These are phyloP conservation scores for Phytophthora sansomeana DNA, from an alignment of 352 stramenopile species.

Conservation along the genomic window DNA sequence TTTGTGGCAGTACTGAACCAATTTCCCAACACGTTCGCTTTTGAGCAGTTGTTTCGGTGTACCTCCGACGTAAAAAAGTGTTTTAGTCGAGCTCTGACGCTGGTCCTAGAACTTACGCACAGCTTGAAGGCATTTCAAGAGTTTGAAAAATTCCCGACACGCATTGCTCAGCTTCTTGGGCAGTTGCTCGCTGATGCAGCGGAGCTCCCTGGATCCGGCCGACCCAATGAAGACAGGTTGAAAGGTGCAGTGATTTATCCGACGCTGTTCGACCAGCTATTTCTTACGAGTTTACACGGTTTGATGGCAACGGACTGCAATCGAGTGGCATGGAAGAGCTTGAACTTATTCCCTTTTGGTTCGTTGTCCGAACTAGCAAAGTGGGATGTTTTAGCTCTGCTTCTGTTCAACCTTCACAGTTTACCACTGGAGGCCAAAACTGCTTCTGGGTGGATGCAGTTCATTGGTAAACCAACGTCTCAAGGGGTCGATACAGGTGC, in stretches of 20 bases:
- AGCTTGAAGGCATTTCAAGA: constrained; percentile 77
- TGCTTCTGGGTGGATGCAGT: constrained; percentile 66
- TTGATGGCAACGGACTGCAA: constrained; percentile 79
- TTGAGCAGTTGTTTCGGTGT: constrained; percentile 79
- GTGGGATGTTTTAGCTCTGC: constrained; percentile 81
- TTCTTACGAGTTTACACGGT: constrained; percentile 81
- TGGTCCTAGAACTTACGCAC: constrained; percentile 82
- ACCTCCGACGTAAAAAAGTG: constrained; percentile 79
- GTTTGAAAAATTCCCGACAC: constrained; percentile 81
- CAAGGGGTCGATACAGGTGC: constrained; percentile 37
- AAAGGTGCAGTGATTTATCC: constrained; percentile 67
- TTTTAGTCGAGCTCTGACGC: constrained; percentile 76
- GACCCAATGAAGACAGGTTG: constrained; percentile 1
- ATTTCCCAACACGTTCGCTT: constrained; percentile 85
- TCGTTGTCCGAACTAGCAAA: constrained; percentile 78
- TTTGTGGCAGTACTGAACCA: constrained; percentile 88
- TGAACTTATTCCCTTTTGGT: constrained; percentile 73
- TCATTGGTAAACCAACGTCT: constrained; percentile 58
- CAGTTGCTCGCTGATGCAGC: constrained; percentile 72
- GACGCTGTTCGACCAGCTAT: constrained; percentile 87
- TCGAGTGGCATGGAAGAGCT: constrained; percentile 79
- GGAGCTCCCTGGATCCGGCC: constrained; percentile 51
- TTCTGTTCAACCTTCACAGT: constrained; percentile 79
- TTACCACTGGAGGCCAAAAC: constrained; percentile 70
- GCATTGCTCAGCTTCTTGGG: constrained; percentile 73